Evolutionary conservation across 2,329 filamentous ascomycete genomes (phyloP).

Genomic region (Colletotrichum kahawae): DNA sequence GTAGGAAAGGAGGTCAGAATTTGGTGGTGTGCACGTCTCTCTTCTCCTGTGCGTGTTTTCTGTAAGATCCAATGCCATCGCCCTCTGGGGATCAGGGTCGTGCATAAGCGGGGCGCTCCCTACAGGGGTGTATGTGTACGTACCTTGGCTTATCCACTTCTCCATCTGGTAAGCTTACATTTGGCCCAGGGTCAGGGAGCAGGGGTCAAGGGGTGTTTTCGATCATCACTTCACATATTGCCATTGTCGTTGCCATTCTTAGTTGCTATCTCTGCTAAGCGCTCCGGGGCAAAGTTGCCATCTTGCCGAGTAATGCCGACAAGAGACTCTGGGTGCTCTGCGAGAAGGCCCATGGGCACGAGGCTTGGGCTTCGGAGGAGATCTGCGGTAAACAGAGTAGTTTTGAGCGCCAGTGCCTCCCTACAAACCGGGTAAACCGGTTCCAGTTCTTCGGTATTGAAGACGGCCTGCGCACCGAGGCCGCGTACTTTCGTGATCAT

Average conservation of each 20-base stretch:
- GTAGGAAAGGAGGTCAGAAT: background rate
- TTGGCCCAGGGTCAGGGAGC: background rate
- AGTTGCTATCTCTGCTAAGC: background rate
- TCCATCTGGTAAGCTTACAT: background rate
- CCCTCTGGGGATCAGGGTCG: conserved; percentile 2
- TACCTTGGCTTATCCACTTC: background rate
- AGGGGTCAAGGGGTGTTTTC: background rate
- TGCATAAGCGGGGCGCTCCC: background rate
- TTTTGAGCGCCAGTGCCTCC: background rate
- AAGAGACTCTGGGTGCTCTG: background rate
- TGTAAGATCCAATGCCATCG: background rate
- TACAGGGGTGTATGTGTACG: background rate
- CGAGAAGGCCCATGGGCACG: background rate
- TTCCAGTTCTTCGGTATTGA: background rate
- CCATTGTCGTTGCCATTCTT: background rate
- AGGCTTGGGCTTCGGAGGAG: background rate
- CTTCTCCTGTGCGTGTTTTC: background rate
- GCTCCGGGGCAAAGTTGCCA: background rate
- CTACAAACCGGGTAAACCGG: background rate
- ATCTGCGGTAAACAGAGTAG: background rate
- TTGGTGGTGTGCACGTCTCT: background rate
- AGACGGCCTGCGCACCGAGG: background rate
- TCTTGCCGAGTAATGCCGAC: background rate
- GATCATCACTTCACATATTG: background rate
- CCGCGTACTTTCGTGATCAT: background rate